phyloP scores from a whole-genome alignment of 1,139 yeast species.

The Blastobotrys persicus region DNA sequence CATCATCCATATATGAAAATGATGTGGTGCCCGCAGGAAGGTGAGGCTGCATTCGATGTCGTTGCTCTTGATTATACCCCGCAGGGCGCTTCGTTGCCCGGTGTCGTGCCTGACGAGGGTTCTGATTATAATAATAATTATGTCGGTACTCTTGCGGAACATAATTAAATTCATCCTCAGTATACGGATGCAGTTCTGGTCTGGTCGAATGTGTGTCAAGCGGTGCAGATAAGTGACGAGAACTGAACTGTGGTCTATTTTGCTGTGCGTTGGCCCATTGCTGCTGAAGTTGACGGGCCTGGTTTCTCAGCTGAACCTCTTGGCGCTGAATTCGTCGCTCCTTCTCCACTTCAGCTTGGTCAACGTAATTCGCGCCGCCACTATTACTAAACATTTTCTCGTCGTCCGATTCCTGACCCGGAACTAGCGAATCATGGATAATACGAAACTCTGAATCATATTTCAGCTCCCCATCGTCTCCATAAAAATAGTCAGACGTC shows the following conservation, averaged over 20 bases:
- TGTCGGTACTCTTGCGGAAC: constrained; percentile 9
- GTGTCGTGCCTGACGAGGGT: background rate
- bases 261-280: constrained; percentile 12
- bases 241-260: constrained; percentile 7
- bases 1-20: constrained; percentile 23
- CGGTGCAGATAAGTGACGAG: constrained; percentile 9
- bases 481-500: constrained; percentile 22
- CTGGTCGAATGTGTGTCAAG: constrained; percentile 1
- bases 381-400: constrained; percentile 7
- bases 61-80: background rate
- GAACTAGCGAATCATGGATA: constrained; percentile 28
- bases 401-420: constrained; percentile 12
- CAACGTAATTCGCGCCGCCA: constrained; percentile 4
- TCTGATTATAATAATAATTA: constrained; percentile 7
- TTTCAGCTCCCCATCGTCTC: constrained; percentile 24
- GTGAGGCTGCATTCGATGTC: constrained; percentile 2
- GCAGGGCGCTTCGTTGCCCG: background rate
- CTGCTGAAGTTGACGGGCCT: constrained; percentile 16
- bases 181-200: constrained; percentile 7
- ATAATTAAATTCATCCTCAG: constrained; percentile 6
- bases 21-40: constrained; percentile 2
- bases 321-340: constrained; percentile 15
- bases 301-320: constrained; percentile 15
- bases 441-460: constrained; percentile 28
- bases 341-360: constrained; percentile 7